Evolutionary conservation across 1,284 basidiomycete genomes (phyloP).

Genomic region (Ustilago esculenta): DNA sequence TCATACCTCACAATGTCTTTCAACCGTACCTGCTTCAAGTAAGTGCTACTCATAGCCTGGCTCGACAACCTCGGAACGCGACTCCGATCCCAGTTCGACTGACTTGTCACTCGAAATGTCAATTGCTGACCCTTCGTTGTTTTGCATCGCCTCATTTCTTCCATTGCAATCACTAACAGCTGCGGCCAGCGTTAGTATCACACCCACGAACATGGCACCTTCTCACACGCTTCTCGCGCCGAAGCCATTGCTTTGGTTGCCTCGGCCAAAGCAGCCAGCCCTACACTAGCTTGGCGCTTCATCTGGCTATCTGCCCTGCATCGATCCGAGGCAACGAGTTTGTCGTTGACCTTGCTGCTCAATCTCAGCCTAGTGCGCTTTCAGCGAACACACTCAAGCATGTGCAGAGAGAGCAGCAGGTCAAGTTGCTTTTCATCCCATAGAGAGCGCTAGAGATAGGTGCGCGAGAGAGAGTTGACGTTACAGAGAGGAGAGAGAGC

Average conservation of each 20-base stretch:
- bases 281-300: too few relatives aligned
- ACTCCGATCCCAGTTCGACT: too few relatives aligned
- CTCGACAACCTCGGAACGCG: too few relatives aligned
- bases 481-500: slow-evolving; percentile 42
- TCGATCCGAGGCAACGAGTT: too few relatives aligned
- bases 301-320: too few relatives aligned
- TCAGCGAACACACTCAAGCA: too few relatives aligned
- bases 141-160: not conserved
- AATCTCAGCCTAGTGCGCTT: not conserved
- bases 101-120: too few relatives aligned
- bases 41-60: too few relatives aligned
- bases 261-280: not conserved
- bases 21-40: slow-evolving; percentile 59
- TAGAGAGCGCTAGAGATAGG: slow-evolving; percentile 16
- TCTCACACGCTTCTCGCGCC: not conserved
- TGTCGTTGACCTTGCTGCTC: not conserved
- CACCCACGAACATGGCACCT: slow-evolving; percentile 4
- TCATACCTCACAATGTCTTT: slow-evolving; percentile 32
- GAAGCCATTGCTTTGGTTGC: not conserved
- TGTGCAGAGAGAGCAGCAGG: not conserved
- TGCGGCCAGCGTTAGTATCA: slow-evolving; percentile 57
- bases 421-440: not conserved
- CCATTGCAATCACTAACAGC: slow-evolving; percentile 23
- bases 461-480: slow-evolving; percentile 22
- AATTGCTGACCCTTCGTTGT: slow-evolving; percentile 1